Base-by-base conservation (phyloP, 805 yeast genomes). In the Spathaspora girioi region DNA sequence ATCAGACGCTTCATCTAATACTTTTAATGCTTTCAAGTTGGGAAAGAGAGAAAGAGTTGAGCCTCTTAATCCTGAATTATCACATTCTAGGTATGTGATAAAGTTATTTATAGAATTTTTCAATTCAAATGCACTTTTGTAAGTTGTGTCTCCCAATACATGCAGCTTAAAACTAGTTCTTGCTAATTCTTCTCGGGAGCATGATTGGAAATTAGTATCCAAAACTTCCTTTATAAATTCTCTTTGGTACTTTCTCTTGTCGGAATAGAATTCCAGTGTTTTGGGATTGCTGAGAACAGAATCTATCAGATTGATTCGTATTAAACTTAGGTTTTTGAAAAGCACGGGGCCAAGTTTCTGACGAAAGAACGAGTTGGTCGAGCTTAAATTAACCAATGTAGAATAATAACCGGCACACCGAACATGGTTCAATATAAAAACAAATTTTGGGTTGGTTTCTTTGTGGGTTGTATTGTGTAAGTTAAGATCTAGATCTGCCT, bases 221-320 rank as follows among this genome's bases (percentile, higher is more conserved):
- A 63, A 47, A n/a, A 57, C 51, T 41, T 63, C 67, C 32, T 56
- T 55, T 9, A 63, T 40, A 29, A 63, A 57, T n/a, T 56, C 52
- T 26, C 64, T 46, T 23, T 58, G 59, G 45, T 55, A 56, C 9
- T 35, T 48, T 45, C 51, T 54, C 29, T 47, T 50, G 41, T 60
- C 59, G 40, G 67, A 64, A 51, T 54, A 66, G 14, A 47, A 38
- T 38, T 60, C 59, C 54, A 57, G 56, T 3, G 53, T 29, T 38
- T 52, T 55, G 19, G 70, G 68, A 41, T 51, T 51, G 1, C 59
- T 54, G 42, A 68, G 50, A 7, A 66, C 49, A 2, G 64, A 60
- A 53, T 69, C 73, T 2, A 63, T 50, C 47, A 63, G 66, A 49
- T 65, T 67, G 19, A 50, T 41, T 20, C 73, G 49, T 6, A 67